Percentiles rank a stretch among this genome's conserved stretches.
Evolutionary conservation across 140 eudicot genomes (phyloP).

Genomic region (Flaveria floridana): DNA sequence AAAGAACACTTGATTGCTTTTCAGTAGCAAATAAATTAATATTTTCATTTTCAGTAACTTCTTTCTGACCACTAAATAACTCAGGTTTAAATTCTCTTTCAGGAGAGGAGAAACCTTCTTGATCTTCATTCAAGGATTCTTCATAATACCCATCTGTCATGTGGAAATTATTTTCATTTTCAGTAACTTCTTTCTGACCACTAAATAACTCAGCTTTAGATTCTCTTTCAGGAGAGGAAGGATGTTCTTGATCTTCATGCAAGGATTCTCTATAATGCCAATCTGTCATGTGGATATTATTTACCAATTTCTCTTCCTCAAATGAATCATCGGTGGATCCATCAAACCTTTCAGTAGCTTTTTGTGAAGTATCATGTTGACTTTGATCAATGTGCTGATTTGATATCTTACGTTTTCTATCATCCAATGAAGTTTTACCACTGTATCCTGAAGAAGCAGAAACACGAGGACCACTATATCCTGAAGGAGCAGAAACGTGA

Average conservation of each 20-base stretch:
- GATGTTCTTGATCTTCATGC: slow-evolving; percentile 25
- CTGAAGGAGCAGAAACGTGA: slow-evolving; percentile 27
- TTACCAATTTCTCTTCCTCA: slow-evolving; percentile 35
- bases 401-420: slow-evolving; percentile 29
- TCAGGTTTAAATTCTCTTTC: slow-evolving; percentile 38
- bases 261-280: slow-evolving; percentile 32
- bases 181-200: slow-evolving; percentile 26
- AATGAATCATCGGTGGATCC: slow-evolving; percentile 39
- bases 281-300: slow-evolving; percentile 31
- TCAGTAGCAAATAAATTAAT: slow-evolving; percentile 32
- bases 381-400: slow-evolving; percentile 30
- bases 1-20: slow-evolving; percentile 34
- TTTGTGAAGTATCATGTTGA: slow-evolving; percentile 30
- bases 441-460: slow-evolving; percentile 28
- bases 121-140: slow-evolving; percentile 30
- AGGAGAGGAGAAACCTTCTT: slow-evolving; percentile 20
- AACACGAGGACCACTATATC: slow-evolving; percentile 26
- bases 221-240: slow-evolving; percentile 31
- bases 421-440: slow-evolving; percentile 29
- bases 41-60: slow-evolving; percentile 29
- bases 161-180: slow-evolving; percentile 25
- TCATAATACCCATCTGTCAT: slow-evolving; percentile 36
- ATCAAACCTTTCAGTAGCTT: slow-evolving; percentile 26
- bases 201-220: slow-evolving; percentile 34
- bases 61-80: slow-evolving; percentile 29